Percentiles rank a stretch among this genome's conserved stretches.
Evolutionary conservation across 2,329 filamentous ascomycete genomes (phyloP).

Genomic region (Leptodontidium sp.): DNA sequence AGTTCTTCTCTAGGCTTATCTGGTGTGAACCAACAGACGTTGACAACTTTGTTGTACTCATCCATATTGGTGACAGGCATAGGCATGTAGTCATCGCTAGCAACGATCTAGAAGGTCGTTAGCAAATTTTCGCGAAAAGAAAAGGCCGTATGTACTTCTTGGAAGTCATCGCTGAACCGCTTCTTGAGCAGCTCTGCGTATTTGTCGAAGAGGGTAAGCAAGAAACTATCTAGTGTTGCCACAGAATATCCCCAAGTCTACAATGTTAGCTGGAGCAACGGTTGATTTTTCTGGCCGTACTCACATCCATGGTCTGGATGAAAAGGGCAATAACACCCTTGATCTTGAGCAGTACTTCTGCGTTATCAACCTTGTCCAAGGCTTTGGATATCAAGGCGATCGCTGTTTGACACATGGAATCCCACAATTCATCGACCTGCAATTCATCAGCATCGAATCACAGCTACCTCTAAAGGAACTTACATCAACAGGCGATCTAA

Average conservation of each 20-base stretch:
- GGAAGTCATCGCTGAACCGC: conserved; percentile 94
- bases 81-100: conserved; percentile 99
- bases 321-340: conserved; percentile 94
- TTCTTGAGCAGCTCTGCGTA: conserved; percentile 91
- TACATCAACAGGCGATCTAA: conserved; percentile 85
- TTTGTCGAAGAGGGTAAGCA: conserved; percentile 90
- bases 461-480: conserved; percentile 42
- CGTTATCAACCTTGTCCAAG: conserved; percentile 81
- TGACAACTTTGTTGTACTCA: conserved; percentile 95
- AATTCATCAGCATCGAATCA: conserved; percentile 32
- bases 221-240: conserved; percentile 79
- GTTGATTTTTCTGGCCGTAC: conserved; percentile 39
- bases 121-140: conserved; percentile 15
- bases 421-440: conserved; percentile 96
- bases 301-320: conserved; percentile 96
- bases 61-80: conserved; percentile 93
- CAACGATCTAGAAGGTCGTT: conserved; percentile 62
- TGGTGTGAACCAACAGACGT: conserved; percentile 94
- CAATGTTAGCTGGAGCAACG: conserved; percentile 23
- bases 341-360: conserved; percentile 90
- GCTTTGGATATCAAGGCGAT: conserved; percentile 84
- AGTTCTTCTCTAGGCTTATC: conserved; percentile 80
- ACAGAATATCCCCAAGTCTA: conserved; percentile 92
- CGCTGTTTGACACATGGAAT: conserved; percentile 92
- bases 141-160: conserved; percentile 67